Evolutionary conservation across 2,329 filamentous ascomycete species (phyloP).

Genomic region (Emydomyces testavorans): DNA sequence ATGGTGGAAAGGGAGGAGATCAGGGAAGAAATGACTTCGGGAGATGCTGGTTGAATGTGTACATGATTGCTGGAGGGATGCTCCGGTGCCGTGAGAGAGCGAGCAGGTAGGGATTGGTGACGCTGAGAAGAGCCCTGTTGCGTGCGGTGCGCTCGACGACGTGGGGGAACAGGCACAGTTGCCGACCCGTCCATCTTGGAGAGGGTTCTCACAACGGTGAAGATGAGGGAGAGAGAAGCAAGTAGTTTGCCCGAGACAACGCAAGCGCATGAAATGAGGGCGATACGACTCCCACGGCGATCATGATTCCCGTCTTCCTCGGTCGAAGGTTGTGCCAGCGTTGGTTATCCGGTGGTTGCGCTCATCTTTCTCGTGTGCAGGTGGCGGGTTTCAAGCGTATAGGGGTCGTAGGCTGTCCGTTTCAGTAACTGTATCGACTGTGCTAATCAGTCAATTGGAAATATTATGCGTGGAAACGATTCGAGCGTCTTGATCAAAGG

Average conservation of each 20-base stretch:
- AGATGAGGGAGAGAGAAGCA: background rate
- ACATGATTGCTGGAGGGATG: constrained; percentile 2
- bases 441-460: too few species aligned
- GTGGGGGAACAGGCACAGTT: constrained; percentile 4
- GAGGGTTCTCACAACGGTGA: too few species aligned
- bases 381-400: too few species aligned
- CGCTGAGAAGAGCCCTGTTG: constrained; percentile 16
- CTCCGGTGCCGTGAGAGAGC: constrained; percentile 19
- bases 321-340: background rate
- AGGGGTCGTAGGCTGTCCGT: too few species aligned
- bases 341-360: background rate
- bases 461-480: background rate
- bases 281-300: background rate
- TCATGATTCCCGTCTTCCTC: constrained; percentile 3
- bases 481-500: background rate
- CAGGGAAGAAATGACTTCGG: constrained; percentile 46
- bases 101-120: constrained; percentile 36
- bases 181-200: background rate
- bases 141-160: constrained; percentile 5
- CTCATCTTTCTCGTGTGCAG: background rate
- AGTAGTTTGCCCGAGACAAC: background rate
- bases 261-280: background rate
- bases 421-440: too few species aligned
- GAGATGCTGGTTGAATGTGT: constrained; percentile 33
- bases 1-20: constrained; percentile 51